Base-by-base conservation (phyloP, 768 basidiomycete species). In the Mycena polygramma region DNA sequence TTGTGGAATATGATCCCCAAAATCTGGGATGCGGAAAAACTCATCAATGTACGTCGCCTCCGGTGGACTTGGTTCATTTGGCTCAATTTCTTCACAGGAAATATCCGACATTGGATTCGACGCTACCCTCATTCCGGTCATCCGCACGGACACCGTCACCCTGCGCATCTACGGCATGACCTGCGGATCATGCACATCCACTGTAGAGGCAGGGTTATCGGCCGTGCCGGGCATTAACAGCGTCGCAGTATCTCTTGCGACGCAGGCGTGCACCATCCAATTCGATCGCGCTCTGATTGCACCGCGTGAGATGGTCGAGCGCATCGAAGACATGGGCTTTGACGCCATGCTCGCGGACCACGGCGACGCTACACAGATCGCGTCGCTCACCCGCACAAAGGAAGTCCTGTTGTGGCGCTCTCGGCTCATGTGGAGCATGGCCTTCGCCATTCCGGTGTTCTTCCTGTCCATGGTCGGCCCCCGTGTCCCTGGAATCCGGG, bases 51-150 rank as follows among this genome's bases (percentile, higher is more conserved):
- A 73, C 67, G 91, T 83, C 53, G 22, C 63, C 39, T 72, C 37
- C 48, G 26, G 2, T 30, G 45, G 59, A 24, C n/a, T 45, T 43
- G 37, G 13, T 62, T 10, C n/a, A 19, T 22, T 53, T 41, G 41
- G 15, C 68, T 69, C 55, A 30, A 43, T 63, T 9, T 43, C n/a
- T 22, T 48, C 51, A 9, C 79, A 96, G 93, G 96, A 96, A 87
- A 95, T 97, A 68, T 92, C 92, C 4, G 95, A 97, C 81, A 91
- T 96, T 64, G 96, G 96, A 11, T 98, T 98, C 77, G 96, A 95
- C 79, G 94, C 96, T 2, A 89, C 92, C 0, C 84, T 90, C 60
- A 90, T 97, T 57, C 92, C 92, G 0, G 84, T 88, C 2, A 78
- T 85, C 51, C 87, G 88, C 22, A 84, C 88, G 7, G 94, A 97